phyloP scores from a whole-genome alignment of 129 eudicot genomes.

The Smallanthus sonchifolius region DNA sequence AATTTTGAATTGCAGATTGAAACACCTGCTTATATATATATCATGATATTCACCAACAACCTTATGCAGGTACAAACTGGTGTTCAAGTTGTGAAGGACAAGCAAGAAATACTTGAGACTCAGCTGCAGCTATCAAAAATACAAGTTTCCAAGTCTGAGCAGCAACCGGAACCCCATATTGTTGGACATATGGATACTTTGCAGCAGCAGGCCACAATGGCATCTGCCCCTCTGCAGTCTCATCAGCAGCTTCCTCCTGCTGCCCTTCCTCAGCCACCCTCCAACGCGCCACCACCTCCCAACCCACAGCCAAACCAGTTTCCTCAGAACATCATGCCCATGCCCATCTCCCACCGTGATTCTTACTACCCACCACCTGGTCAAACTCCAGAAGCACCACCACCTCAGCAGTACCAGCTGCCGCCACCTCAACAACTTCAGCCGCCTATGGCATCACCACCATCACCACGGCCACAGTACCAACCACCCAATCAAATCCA shows the following conservation, averaged over 20 bases:
- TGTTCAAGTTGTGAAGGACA: slow-evolving; percentile 67
- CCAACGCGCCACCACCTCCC: slow-evolving; percentile 55
- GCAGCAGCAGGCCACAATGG: slow-evolving; percentile 35
- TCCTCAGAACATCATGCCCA: slow-evolving; percentile 38
- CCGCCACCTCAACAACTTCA: slow-evolving; percentile 39
- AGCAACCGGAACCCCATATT: slow-evolving; percentile 34
- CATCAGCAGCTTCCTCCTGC: slow-evolving; percentile 44
- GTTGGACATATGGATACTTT: slow-evolving; percentile 28
- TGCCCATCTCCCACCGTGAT: slow-evolving; percentile 49
- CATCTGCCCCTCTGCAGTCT: slow-evolving; percentile 34
- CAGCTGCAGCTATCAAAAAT: slow-evolving; percentile 66
- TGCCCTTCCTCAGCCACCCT: slow-evolving; percentile 23
- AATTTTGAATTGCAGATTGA: neutral
- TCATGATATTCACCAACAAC: slow-evolving; percentile 1
- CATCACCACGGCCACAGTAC: slow-evolving; percentile 57
- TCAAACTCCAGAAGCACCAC: slow-evolving; percentile 55
- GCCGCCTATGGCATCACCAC: slow-evolving; percentile 32
- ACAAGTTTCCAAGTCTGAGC: slow-evolving; percentile 53
- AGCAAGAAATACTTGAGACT: slow-evolving; percentile 83
- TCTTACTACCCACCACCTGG: slow-evolving; percentile 57
- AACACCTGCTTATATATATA: neutral
- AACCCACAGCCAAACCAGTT: slow-evolving; percentile 56
- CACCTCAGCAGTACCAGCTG: slow-evolving; percentile 54
- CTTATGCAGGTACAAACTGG: slow-evolving; percentile 65
- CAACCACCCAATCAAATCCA: slow-evolving; percentile 36